Percentiles rank a stretch among this genome's conserved stretches.
Evolutionary conservation across 176 grass and related monocot genomes (phyloP).

Genomic region (Bonia amplexicaulis): DNA sequence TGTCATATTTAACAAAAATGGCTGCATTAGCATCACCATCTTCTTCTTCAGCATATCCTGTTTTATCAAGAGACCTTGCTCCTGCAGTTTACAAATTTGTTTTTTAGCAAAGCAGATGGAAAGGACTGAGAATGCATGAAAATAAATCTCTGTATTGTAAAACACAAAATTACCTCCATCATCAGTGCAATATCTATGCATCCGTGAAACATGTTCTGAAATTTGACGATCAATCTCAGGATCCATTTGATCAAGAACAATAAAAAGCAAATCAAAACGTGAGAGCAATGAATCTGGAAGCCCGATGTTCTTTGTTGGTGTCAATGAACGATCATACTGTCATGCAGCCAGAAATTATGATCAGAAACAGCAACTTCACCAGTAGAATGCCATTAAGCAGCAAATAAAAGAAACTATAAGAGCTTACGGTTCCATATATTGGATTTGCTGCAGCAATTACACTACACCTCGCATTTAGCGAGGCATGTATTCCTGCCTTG

Average conservation of each 20-base stretch:
- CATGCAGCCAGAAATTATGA: slow-evolving; percentile 20
- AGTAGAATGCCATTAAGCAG: background rate
- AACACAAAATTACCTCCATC: slow-evolving; percentile 60
- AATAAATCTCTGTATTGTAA: slow-evolving; percentile 10
- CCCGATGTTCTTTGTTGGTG: slow-evolving; percentile 95
- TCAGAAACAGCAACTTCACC: slow-evolving; percentile 9
- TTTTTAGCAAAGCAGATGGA: slow-evolving; percentile 7
- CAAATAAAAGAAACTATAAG: background rate
- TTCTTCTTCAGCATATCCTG: slow-evolving; percentile 79
- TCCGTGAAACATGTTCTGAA: slow-evolving; percentile 86
- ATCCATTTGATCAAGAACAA: slow-evolving; percentile 99
- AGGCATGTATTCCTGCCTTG: slow-evolving; percentile 97
- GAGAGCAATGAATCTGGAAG: slow-evolving; percentile 95
- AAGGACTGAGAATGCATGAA: background rate
- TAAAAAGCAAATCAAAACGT: slow-evolving; percentile 98
- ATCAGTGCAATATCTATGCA: slow-evolving; percentile 97
- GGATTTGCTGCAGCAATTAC: slow-evolving; percentile 98
- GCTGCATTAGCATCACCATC: slow-evolving; percentile 70
- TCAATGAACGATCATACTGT: slow-evolving; percentile 94
- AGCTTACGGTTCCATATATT: slow-evolving; percentile 92
- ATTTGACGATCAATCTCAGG: slow-evolving; percentile 93
- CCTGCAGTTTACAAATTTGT: slow-evolving; percentile 38
- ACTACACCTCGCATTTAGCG: slow-evolving; percentile 95
- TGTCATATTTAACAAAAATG: slow-evolving; percentile 92
- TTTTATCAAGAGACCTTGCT: slow-evolving; percentile 50